phyloP scores from a whole-genome alignment of 1,139 yeast species.

The Debaryomycetaceae sp. region DNA sequence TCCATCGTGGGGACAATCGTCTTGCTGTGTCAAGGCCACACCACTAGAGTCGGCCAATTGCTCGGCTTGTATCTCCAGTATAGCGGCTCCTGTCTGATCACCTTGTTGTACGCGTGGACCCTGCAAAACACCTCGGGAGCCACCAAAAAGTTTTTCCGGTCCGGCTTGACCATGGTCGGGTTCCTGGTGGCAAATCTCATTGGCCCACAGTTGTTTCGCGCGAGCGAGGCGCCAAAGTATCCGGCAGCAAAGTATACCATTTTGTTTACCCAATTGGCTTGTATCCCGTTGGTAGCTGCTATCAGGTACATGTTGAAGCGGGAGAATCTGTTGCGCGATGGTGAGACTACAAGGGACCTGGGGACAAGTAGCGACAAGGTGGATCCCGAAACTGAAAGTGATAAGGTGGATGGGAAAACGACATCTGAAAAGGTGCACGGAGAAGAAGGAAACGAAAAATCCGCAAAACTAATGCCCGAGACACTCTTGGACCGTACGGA shows the following conservation, averaged over 20 bases:
- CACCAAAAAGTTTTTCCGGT: conserved; percentile 8
- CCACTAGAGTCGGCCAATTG: conserved; percentile 20
- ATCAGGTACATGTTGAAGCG: conserved; percentile 15
- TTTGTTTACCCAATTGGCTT: conserved; percentile 18
- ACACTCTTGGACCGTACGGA: conserved; percentile 18
- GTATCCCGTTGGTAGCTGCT: conserved; percentile 19
- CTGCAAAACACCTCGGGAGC: conserved; percentile 10
- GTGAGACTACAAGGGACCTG: no score
- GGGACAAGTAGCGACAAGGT: no score
- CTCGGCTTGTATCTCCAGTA: conserved; percentile 25
- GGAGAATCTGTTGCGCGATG: conserved; percentile 19
- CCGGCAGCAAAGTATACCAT: conserved; percentile 26
- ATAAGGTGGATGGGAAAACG: background rate
- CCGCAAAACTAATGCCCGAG: conserved; percentile 8
- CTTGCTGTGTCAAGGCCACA: conserved; percentile 11
- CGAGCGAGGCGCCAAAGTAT: conserved; percentile 17
- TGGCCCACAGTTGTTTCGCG: conserved; percentile 30
- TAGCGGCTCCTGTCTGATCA: conserved; percentile 12
- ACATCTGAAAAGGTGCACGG: background rate
- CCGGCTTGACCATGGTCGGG: conserved; percentile 16
- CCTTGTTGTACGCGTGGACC: conserved; percentile 10
- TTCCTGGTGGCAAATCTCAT: conserved; percentile 26
- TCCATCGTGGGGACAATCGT: conserved; percentile 28
- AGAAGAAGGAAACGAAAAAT: conserved; percentile 1
- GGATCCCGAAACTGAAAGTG: background rate